phyloP scores from a whole-genome alignment of 148 eudicot genomes.

The Vaccinium corymbosum region DNA sequence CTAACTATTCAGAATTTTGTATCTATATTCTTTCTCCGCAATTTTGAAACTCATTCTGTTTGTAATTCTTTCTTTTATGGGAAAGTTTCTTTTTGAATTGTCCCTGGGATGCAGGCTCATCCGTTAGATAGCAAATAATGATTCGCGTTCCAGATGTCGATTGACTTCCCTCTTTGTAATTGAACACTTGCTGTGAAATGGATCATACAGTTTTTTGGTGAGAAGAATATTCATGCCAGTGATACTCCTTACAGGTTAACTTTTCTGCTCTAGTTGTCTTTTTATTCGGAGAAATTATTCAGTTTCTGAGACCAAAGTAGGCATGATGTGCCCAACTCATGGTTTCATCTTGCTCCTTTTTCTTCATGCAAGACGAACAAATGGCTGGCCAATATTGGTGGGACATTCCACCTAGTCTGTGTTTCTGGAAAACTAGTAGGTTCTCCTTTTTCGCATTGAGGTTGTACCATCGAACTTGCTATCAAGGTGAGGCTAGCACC shows the following conservation, averaged over 20 bases:
- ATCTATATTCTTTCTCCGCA: conserved; percentile 12
- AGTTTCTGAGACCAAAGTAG: background rate
- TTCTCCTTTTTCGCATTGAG: background rate
- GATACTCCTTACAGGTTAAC: background rate
- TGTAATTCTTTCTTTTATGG: conserved; percentile 10
- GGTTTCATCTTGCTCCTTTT: background rate
- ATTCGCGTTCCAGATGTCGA: background rate
- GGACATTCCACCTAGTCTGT: background rate
- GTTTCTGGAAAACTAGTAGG: background rate
- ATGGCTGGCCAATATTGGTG: background rate
- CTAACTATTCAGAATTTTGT: background rate
- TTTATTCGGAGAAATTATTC: background rate
- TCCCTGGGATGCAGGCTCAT: background rate
- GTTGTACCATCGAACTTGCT: background rate
- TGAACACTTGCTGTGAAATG: background rate
- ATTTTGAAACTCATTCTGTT: background rate
- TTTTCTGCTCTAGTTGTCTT: background rate
- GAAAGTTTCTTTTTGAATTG: background rate
- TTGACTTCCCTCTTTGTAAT: background rate
- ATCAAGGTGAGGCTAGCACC: background rate
- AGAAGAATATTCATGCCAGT: conserved; percentile 18
- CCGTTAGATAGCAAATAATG: background rate
- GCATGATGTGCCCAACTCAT: background rate
- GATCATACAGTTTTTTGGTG: conserved; percentile 20
- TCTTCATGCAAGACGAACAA: background rate